Evolutionary conservation across 306 rosid species (phyloP).

Genomic region (Gillenia trifoliata): DNA sequence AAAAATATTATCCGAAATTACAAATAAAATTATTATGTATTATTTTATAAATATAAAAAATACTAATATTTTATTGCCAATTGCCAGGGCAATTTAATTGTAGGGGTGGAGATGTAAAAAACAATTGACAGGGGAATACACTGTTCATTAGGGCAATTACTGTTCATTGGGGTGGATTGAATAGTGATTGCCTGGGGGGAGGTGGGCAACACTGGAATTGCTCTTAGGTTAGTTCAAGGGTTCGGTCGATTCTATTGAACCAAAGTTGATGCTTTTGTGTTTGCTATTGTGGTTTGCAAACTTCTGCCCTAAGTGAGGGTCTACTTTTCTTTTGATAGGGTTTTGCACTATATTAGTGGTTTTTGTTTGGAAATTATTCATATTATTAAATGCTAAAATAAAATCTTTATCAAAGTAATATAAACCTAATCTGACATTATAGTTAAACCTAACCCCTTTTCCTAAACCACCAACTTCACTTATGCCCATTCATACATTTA

Average conservation of each 20-base stretch:
- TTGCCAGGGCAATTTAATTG: no score
- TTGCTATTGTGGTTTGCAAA: not conserved
- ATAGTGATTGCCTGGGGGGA: no score
- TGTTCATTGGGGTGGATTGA: no score
- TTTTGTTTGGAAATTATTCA: not conserved
- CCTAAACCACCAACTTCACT: not conserved
- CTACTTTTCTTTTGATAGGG: not conserved
- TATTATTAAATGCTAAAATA: not conserved
- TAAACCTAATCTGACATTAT: no score
- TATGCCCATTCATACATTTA: not conserved
- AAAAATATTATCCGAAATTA: no score
- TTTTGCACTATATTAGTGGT: not conserved
- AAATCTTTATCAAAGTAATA: not conserved
- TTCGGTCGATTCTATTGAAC: not conserved
- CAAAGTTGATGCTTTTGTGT: not conserved
- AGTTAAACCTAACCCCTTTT: not conserved
- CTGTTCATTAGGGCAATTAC: no score
- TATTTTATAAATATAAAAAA: no score
- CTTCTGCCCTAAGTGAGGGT: not conserved
- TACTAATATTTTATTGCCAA: no score
- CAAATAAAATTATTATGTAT: no score
- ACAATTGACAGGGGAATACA: no score
- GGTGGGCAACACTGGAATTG: no score
- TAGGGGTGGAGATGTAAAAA: no score
- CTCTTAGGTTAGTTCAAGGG: not conserved